Evolutionary conservation across 352 stramenopile genomes (phyloP).

Genomic region (Pythium guiyangense): DNA sequence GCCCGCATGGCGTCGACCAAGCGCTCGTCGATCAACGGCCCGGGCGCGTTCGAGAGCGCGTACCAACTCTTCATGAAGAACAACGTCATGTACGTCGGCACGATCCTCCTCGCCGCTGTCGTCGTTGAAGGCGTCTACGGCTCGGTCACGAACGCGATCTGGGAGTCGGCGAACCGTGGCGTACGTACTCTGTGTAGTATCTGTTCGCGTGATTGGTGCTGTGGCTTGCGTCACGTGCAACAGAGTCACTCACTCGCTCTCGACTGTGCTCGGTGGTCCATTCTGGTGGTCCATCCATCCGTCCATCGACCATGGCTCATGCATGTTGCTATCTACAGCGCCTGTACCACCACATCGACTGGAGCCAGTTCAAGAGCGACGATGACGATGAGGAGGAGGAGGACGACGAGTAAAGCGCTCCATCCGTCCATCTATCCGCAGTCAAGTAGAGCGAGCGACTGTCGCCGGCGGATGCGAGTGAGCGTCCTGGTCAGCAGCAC

Average conservation of each 20-base stretch:
- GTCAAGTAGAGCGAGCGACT: slow-evolving; percentile 7
- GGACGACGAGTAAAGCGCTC: slow-evolving; percentile 20
- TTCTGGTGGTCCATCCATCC: slow-evolving; percentile 34
- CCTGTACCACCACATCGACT: slow-evolving; percentile 88
- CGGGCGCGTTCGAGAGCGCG: slow-evolving; percentile 47
- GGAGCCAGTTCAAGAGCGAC: slow-evolving; percentile 76
- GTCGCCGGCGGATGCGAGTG: neutral
- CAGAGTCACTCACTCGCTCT: neutral
- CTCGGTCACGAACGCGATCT: slow-evolving; percentile 65
- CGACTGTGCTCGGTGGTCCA: neutral
- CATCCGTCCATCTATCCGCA: neutral
- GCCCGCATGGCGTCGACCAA: slow-evolving; percentile 60
- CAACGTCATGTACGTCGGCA: slow-evolving; percentile 77
- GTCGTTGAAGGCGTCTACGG: slow-evolving; percentile 75
- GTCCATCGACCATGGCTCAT: slow-evolving; percentile 6
- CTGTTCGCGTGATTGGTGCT: neutral
- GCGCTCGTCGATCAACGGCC: slow-evolving; percentile 73
- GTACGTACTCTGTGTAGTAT: slow-evolving; percentile 33
- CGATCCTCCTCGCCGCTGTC: slow-evolving; percentile 62
- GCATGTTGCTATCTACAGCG: slow-evolving; percentile 27
- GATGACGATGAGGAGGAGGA: slow-evolving; percentile 79
- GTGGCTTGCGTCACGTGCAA: neutral
- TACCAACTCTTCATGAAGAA: slow-evolving; percentile 84
- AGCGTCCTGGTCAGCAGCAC: neutral
- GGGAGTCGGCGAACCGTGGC: slow-evolving; percentile 78